Evolutionary conservation across 78 protist species (phyloP).

Genomic region (Speleostelium caveatum): DNA sequence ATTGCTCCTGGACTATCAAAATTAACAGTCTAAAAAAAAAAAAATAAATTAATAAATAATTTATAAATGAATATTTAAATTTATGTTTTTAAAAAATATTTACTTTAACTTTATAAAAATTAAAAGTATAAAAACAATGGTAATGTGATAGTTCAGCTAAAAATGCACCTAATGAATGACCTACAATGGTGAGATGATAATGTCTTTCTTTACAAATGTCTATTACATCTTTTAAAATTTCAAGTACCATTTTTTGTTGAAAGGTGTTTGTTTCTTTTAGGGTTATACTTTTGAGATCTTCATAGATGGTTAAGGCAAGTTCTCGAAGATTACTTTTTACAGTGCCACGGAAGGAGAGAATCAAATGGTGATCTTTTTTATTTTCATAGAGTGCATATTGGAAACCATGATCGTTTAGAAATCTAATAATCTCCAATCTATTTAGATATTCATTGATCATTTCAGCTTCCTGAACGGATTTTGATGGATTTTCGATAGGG

Average conservation of each 20-base stretch:
- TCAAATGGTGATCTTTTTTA: slow-evolving; percentile 15
- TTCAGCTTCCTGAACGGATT: neutral
- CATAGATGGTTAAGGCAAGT: neutral
- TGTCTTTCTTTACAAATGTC: neutral
- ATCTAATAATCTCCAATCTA: neutral
- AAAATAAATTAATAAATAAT: too few species aligned
- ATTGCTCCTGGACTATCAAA: slow-evolving; percentile 25
- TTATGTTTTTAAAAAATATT: too few species aligned
- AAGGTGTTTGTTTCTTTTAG: neutral
- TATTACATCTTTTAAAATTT: neutral
- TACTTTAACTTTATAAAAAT: neutral
- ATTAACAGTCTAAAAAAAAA: too few species aligned
- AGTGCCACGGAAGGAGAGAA: slow-evolving; percentile 9
- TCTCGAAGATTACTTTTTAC: neutral
- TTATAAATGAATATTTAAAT: too few species aligned
- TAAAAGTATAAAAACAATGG: neutral
- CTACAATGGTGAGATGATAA: neutral
- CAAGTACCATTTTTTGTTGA: slow-evolving; percentile 4
- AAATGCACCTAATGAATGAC: slow-evolving; percentile 17
- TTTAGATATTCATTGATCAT: neutral
- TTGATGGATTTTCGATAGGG: neutral
- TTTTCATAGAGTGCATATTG: slow-evolving; percentile 22
- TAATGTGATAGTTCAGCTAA: slow-evolving; percentile 4
- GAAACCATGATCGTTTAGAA: slow-evolving; percentile 9
- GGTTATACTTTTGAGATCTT: neutral